Base-by-base conservation (phyloP, 495 filamentous ascomycete genomes). In the Articulospora tetracladia region DNA sequence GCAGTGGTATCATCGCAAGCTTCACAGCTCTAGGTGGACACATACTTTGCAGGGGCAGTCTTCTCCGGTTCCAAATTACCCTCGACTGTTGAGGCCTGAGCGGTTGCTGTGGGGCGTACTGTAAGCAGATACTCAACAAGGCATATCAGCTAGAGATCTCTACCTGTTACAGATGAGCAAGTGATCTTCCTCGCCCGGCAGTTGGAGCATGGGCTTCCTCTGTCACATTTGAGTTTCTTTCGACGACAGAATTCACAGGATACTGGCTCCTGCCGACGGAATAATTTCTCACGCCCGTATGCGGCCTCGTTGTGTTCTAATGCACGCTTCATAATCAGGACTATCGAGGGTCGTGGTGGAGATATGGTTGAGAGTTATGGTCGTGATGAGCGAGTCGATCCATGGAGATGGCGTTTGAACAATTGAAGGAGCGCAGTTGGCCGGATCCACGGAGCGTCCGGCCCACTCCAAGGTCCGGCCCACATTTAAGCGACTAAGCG, bases 201-300 rank as follows among this genome's bases (percentile, higher is more conserved):
- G 44, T 63, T 63, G 2, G 55, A 54, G 23, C 61, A 59, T 3
- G 61, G 61, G 34, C 10, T 24, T 17, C 13, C 28, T 19, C 61
- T 22, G 19, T 58, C 55, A 25, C 61, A 63, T 53, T 63, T 63
- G 17, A 63, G 41, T 27, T 63, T 63, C 52, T 63, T 63, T 26
- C 24, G 24, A 1, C 61, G 11, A 51, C 61, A 63, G 20, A 58
- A 63, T 20, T 23, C 13, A 27, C 61, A 63, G 17, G 61, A 63
- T 2, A 63, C 56, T 24, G 61, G 61, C n/a, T 63, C 61, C 51
- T 62, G 60, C n/a, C 56, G 55, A 25, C 61, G 61, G 46, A 27
- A 24, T 8, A 36, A 3, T 19, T 58, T 59, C 39, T 55, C 61
- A 15, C 50, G 55, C 20, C 41, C 27, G 23, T 25, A 50, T 24